Percentiles rank a stretch among this genome's conserved stretches.
Conservation (phyloP, 441 rosid species). For the Pelargonium myrrhifolium region DNA sequence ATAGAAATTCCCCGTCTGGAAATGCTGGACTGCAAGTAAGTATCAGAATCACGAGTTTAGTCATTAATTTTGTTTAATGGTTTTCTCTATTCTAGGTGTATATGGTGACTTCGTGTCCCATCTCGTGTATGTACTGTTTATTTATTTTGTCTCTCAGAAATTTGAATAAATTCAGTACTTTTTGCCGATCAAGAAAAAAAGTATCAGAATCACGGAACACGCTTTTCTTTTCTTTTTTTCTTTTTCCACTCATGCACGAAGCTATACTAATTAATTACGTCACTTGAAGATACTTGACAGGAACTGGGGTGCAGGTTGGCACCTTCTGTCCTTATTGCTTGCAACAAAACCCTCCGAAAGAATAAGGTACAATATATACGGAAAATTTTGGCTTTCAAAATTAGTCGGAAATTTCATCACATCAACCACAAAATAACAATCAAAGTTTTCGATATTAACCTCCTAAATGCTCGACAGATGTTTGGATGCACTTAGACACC, state of each 20-base stretch:
- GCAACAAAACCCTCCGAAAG: constrained; percentile 72
- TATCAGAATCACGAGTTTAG: no score
- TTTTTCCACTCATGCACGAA: neutral
- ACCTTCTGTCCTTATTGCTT: constrained; percentile 73
- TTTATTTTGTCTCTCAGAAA: no score
- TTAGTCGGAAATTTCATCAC: neutral
- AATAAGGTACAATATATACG: constrained; percentile 47
- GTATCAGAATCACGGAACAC: constrained; percentile 1
- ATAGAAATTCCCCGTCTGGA: constrained; percentile 59
- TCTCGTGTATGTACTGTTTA: no score
- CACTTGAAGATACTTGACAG: constrained; percentile 79
- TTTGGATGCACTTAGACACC: constrained; percentile 86
- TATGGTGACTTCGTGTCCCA: no score
- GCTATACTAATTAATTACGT: constrained; percentile 7
- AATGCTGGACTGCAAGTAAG: constrained; percentile 74
- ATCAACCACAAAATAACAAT: neutral
- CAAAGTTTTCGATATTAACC: neutral
- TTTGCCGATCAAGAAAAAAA: no score
- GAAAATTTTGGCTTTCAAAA: neutral
- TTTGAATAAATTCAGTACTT: no score
- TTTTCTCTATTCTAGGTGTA: no score
- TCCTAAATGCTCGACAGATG: constrained; percentile 41
- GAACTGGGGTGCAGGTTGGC: constrained; percentile 97
- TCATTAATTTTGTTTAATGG: no score
- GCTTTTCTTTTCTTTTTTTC: neutral